These are phyloP conservation scores for Penicillium sp. DNA, from an alignment of 2,329 filamentous ascomycete species.

Conservation along the genomic window DNA sequence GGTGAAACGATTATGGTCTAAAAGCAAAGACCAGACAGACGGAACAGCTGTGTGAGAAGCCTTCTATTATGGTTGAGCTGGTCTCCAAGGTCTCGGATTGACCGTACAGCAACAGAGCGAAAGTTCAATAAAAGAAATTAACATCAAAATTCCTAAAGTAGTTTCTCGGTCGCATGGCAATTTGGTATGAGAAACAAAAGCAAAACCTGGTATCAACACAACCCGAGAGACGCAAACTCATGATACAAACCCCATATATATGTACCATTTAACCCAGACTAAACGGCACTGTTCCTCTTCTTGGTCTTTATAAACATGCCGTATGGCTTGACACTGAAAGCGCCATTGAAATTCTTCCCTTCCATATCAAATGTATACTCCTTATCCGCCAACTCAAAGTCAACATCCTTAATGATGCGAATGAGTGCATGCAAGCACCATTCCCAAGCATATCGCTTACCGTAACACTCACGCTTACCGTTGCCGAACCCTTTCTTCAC, in stretches of 20 bases:
- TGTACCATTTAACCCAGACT: too few relatives aligned
- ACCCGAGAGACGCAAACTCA: neutral
- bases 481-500: constrained; percentile 73
- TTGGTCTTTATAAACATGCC: constrained; percentile 3
- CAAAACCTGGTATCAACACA: neutral
- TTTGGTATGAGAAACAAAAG: neutral
- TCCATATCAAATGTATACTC: constrained; percentile 31
- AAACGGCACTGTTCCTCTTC: neutral
- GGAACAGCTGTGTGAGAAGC: neutral
- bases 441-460: constrained; percentile 70
- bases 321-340: constrained; percentile 18
- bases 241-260: neutral
- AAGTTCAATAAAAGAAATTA: neutral
- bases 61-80: neutral
- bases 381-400: constrained; percentile 62
- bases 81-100: neutral
- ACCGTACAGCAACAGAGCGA: neutral
- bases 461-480: constrained; percentile 68
- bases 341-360: constrained; percentile 44
- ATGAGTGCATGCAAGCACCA: constrained; percentile 63
- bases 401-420: constrained; percentile 67
- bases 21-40: neutral
- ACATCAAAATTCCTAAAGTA: neutral
- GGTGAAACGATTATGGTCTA: neutral
- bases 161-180: neutral